A percentile compares a stretch with the other conserved stretches of the same genome.
phyloP scores from a whole-genome alignment of 768 basidiomycete species.

The Phylloporus arenicola region DNA sequence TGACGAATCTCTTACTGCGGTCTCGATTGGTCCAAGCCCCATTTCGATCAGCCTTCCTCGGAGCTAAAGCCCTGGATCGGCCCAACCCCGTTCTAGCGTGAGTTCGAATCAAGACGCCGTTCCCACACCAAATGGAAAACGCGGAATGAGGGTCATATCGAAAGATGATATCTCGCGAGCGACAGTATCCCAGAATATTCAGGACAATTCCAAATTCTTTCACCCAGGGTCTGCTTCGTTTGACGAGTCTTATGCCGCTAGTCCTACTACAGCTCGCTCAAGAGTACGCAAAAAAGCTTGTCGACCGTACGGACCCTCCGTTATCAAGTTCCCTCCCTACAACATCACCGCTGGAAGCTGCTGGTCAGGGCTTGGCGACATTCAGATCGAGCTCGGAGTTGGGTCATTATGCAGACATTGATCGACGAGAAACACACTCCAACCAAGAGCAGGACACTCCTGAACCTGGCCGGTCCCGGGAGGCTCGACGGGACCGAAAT shows the following conservation, averaged over 20 bases:
- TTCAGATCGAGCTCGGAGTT: constrained; percentile 73
- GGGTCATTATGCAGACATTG: constrained; percentile 72
- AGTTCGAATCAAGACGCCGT: constrained; percentile 36
- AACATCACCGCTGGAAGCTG: constrained; percentile 40
- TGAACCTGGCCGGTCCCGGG: constrained; percentile 49
- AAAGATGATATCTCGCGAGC: constrained; percentile 59
- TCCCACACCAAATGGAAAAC: constrained; percentile 22
- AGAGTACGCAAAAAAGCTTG: constrained; percentile 33
- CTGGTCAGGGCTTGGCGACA: constrained; percentile 25
- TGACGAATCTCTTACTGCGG: constrained; percentile 53
- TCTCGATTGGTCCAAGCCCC: constrained; percentile 32
- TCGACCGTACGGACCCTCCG: constrained; percentile 51
- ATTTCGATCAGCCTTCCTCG: constrained; percentile 22
- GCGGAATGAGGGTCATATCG: constrained; percentile 41
- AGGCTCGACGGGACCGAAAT: constrained; percentile 49
- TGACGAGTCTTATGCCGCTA: constrained; percentile 37
- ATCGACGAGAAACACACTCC: constrained; percentile 27
- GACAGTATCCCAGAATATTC: constrained; percentile 50
- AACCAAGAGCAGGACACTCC: constrained; percentile 45
- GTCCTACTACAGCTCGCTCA: constrained; percentile 39
- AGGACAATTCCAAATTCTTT: constrained; percentile 56
- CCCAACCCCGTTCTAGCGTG: constrained; percentile 55
- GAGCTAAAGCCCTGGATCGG: constrained; percentile 25
- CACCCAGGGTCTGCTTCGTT: constrained; percentile 29
- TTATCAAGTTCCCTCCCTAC: constrained; percentile 58